Conservation (phyloP, 1,284 basidiomycete genomes). For the Kwoniella shivajii region DNA sequence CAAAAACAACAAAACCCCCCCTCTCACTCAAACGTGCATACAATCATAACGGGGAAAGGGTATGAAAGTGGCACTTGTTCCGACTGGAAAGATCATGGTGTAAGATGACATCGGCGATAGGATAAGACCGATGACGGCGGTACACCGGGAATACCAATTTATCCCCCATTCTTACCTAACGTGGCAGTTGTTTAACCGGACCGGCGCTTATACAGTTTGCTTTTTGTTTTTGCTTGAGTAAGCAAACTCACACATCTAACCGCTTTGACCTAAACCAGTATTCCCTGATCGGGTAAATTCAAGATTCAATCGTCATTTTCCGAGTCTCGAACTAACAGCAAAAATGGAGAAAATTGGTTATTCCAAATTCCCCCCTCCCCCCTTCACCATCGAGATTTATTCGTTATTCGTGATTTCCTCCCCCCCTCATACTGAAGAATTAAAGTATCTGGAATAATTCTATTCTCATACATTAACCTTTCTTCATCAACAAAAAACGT, state of each 20-base stretch:
- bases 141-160: not conserved
- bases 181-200: not conserved
- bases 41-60: no score
- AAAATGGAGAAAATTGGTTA: not conserved
- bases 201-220: not conserved
- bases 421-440: no score
- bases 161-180: not conserved
- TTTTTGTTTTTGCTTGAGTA: not conserved
- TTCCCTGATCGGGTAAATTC: not conserved
- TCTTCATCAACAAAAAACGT: slow-evolving; percentile 8
- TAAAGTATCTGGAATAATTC: slow-evolving; percentile 7
- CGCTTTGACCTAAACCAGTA: not conserved
- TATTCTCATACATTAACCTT: not conserved
- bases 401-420: slow-evolving; percentile 7
- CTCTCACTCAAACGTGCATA: no score
- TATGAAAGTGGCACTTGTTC: no score
- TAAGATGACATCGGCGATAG: slow-evolving; percentile 4
- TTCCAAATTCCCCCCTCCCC: slow-evolving; percentile 7
- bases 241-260: not conserved
- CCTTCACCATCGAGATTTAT: not conserved
- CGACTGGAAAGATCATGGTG: not conserved
- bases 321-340: no score
- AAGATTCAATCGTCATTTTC: not conserved
- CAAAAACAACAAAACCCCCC: no score
- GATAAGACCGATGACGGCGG: slow-evolving; percentile 12